Evolutionary conservation across 192 early-diverging fungal genomes (phyloP), one percentile per base, ranked within the genome.

Genomic region (Umbelopsis vinacea): DNA sequence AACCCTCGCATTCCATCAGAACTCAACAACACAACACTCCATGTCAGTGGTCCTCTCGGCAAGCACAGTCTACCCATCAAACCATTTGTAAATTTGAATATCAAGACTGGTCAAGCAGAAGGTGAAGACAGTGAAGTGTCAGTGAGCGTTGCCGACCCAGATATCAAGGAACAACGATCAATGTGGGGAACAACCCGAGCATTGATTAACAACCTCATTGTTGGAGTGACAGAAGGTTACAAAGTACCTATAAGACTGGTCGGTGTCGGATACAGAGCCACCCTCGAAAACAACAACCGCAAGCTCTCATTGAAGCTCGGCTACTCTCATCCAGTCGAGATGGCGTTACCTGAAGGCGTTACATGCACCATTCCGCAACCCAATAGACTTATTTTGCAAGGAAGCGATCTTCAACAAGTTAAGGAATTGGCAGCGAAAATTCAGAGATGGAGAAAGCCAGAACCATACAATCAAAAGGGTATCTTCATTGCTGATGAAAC

Each of bases 401-500:
- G 95, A 35, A 90, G 80, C 46, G 92, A 98, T 81, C 73, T 89
- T 72, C 88, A 91, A 69, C 81, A 86, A 54, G 86, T 99, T 46
- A 95, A 92, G 68, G 89, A 93, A 81, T 94, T 97, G 81, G 97
- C 97, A 6, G 94, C 96, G 47, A 91, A 91, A 74, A 93, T 99
- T 70, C 86, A 95, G 66, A 86, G 89, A 74, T 94, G 92, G 90
- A 89, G 94, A 82, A 89, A 88, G 73, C 97, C 97, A 38, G 97
- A 99, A 84, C 97, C 97, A 40, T 99, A 98, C 74, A 99, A 99
- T 84, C 96, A 97, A 81, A 99, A 99, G 88, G 98, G 98, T 71
- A 95, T 98, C 48, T 99, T 99, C 87, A 91, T 99, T 67, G 92
- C 93, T 37, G 96, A 96, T 75, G 96, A 99, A 84, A 98, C 96